A percentile compares a stretch with the other conserved stretches of the same genome.
Evolutionary conservation across 139 green algal species (phyloP).

Genomic region (Nannochloris sp.): DNA sequence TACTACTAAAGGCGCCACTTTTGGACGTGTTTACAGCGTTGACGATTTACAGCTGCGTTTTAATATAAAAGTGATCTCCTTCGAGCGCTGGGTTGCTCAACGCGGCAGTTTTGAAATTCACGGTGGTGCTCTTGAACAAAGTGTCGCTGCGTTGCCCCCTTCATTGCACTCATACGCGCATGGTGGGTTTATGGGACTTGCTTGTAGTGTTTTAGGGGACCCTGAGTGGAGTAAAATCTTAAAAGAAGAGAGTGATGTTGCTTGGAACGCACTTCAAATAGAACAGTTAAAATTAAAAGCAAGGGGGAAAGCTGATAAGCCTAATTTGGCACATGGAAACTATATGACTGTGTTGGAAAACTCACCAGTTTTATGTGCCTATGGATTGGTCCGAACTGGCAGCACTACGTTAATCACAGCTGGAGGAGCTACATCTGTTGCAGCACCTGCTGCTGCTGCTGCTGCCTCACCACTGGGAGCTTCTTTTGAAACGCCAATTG

Average conservation of each 20-base stretch:
- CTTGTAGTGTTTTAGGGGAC: neutral
- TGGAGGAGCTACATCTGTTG: neutral
- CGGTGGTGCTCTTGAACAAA: neutral
- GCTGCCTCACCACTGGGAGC: too few species aligned
- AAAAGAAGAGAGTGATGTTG: neutral
- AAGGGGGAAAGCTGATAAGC: neutral
- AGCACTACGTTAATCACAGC: neutral
- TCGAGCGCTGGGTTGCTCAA: neutral
- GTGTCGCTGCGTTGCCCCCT: neutral
- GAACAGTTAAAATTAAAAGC: neutral
- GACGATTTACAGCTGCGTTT: neutral
- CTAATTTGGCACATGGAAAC: neutral
- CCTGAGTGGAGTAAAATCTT: neutral
- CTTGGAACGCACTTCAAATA: neutral
- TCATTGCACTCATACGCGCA: neutral
- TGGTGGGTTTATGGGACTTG: neutral
- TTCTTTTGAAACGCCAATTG: neutral
- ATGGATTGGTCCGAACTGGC: slow-evolving; percentile 26
- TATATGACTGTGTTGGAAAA: slow-evolving; percentile 49
- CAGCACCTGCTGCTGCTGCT: neutral
- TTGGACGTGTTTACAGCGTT: too few species aligned
- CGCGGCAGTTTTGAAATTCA: neutral
- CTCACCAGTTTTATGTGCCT: slow-evolving; percentile 47
- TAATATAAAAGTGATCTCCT: neutral
- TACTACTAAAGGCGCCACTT: too few species aligned